phyloP scores from a whole-genome alignment of 2,329 filamentous ascomycete genomes.

The Aspergillus transmontanensis region DNA sequence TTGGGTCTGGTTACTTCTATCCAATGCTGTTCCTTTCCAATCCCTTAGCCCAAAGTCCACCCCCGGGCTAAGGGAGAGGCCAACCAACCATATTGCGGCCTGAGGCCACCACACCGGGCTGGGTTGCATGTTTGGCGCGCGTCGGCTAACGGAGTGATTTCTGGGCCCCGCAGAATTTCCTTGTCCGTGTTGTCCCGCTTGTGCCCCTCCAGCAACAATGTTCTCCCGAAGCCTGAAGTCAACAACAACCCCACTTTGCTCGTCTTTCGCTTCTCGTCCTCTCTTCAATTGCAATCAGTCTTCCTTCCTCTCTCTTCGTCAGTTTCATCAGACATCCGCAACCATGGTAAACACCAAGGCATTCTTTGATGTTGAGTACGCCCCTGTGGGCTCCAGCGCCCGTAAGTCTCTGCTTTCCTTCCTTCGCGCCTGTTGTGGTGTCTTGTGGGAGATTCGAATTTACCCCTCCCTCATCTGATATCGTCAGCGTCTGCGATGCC shows the following conservation, averaged over 20 bases:
- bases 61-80: neutral
- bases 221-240: slow-evolving; percentile 44
- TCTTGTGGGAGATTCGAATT: slow-evolving; percentile 16
- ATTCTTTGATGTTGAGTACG: slow-evolving; percentile 73
- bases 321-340: slow-evolving; percentile 66
- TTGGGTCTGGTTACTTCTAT: neutral
- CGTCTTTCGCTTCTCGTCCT: slow-evolving; percentile 40
- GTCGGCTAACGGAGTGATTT: slow-evolving; percentile 16
- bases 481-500: neutral
- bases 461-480: slow-evolving; percentile 9
- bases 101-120: slow-evolving; percentile 9
- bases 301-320: slow-evolving; percentile 45
- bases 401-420: slow-evolving; percentile 29
- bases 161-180: slow-evolving; percentile 2
- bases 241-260: slow-evolving; percentile 48
- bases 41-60: neutral
- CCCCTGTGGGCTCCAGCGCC: slow-evolving; percentile 39
- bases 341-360: slow-evolving; percentile 72
- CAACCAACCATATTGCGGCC: slow-evolving; percentile 10
- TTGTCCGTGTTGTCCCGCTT: slow-evolving; percentile 28
- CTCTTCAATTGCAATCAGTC: slow-evolving; percentile 34
- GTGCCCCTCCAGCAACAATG: slow-evolving; percentile 44
- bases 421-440: slow-evolving; percentile 14
- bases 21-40: neutral
- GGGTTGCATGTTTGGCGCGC: slow-evolving; percentile 21